Conservation (phyloP, 2,329 filamentous ascomycete genomes). For the Fusarium liriodendri region DNA sequence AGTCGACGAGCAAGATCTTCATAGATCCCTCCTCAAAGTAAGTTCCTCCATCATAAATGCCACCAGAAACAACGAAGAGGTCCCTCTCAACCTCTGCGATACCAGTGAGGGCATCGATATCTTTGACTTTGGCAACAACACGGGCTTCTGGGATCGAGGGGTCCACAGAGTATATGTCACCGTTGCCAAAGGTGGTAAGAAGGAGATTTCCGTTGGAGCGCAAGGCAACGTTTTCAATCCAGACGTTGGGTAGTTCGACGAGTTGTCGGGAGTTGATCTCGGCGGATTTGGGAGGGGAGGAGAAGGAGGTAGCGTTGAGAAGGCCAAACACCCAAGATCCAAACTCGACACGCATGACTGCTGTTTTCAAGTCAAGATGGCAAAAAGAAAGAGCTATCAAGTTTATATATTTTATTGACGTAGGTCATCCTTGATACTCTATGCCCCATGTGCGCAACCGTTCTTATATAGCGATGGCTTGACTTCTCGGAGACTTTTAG, state of each 20-base stretch:
- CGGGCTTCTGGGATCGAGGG: not conserved
- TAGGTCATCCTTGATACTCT: not conserved
- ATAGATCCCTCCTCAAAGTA: not conserved
- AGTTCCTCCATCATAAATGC: not conserved
- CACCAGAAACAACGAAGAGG: not conserved
- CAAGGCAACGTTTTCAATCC: slow-evolving; percentile 8
- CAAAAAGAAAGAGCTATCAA: not conserved
- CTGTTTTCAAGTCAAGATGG: not conserved
- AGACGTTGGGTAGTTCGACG: not conserved
- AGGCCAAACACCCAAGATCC: not conserved
- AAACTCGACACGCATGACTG: not conserved
- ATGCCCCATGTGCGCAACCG: no score
- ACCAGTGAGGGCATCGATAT: not conserved
- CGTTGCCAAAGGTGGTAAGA: not conserved
- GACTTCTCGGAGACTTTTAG: not conserved
- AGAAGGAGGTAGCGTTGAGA: not conserved
- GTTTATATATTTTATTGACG: not conserved
- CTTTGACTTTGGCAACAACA: not conserved
- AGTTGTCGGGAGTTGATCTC: not conserved
- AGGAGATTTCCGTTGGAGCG: slow-evolving; percentile 12
- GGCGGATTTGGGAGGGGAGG: not conserved
- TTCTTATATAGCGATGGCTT: not conserved
- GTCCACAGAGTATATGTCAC: not conserved
- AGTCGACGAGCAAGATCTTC: slow-evolving; percentile 2
- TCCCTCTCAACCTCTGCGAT: not conserved